Evolutionary conservation across 78 protist species (phyloP).

Genomic region (Dictyostelium firmibasis): DNA sequence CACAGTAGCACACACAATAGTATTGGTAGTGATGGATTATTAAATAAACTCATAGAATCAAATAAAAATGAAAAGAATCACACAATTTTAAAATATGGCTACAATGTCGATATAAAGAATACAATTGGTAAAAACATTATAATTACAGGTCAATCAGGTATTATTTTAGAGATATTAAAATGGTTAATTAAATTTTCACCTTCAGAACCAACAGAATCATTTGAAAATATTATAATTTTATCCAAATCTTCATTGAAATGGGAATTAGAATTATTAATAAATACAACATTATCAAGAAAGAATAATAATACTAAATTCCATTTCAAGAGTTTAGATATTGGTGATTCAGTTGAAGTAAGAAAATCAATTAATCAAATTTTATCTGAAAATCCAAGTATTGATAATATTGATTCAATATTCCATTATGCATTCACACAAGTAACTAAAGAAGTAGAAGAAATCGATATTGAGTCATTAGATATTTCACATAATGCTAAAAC

Average conservation of each 20-base stretch:
- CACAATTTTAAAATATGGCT: not conserved
- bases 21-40: not conserved
- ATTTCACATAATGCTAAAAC: constrained; percentile 60
- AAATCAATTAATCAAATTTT: constrained; percentile 3
- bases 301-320: not conserved
- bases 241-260: constrained; percentile 40
- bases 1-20: not conserved
- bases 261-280: constrained; percentile 33
- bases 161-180: constrained; percentile 1
- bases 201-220: not conserved
- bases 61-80: not conserved
- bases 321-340: constrained; percentile 20
- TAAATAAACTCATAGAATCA: not conserved
- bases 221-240: constrained; percentile 19
- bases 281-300: not conserved
- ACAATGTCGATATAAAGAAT: not conserved
- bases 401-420: constrained; percentile 34
- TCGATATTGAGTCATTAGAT: not conserved
- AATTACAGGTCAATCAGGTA: constrained; percentile 70
- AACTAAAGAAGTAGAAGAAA: not conserved
- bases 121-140: not conserved
- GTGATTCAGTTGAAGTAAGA: not conserved
- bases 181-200: constrained; percentile 42
- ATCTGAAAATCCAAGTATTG: not conserved
- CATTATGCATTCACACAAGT: constrained; percentile 55